Base-by-base conservation (phyloP, 306 rosid genomes). In the Adenanthera pavonina region DNA sequence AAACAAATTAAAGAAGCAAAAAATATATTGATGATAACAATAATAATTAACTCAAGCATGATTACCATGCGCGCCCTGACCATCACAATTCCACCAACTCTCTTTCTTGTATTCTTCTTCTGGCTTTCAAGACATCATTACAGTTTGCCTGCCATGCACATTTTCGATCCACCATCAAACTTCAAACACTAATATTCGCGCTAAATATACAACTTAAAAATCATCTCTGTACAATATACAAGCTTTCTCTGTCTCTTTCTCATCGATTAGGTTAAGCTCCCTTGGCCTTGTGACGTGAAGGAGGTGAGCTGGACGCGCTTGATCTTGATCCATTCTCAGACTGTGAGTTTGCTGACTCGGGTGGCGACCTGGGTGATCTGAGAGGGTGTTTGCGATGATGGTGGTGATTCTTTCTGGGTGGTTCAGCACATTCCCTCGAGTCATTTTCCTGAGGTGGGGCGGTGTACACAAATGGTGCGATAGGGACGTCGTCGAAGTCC, bases 401-500 rank as follows among this genome's bases (percentile, higher is more conserved):
- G 14, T 75, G 77, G 2, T 84, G 71, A 53, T 77, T 92, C 80
- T 72, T 89, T 41, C 40, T 85, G 0, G 80, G 86, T 3, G 81
- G 61, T 17, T 80, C 89, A 10, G 14, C 36, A 5, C 33, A 38
- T 8, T 87, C 89, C 30, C 78, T 82, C 0, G 61, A 47, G 38
- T 74, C 83, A 36, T 78, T 81, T 25, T 33, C 8, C 1, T 1
- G 51, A 59, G 4, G 85, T 0, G 1, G 98, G 92, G 87, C 93
- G 0, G 88, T 87, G 81, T 87, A 96, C n/a, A 93, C 99, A 69
- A 96, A 96, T 6, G 92, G 86, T 44, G 89, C 92, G 73, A 89
- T 84, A 1, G 93, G 91, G 33, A 89, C 33, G 54, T 96, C 99
- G 47, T 85, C 89, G 49, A 82, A 92, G 60, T 93, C 92, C 80